Base-by-base conservation (phyloP, 768 basidiomycete species). In the Suillus brevipes region DNA sequence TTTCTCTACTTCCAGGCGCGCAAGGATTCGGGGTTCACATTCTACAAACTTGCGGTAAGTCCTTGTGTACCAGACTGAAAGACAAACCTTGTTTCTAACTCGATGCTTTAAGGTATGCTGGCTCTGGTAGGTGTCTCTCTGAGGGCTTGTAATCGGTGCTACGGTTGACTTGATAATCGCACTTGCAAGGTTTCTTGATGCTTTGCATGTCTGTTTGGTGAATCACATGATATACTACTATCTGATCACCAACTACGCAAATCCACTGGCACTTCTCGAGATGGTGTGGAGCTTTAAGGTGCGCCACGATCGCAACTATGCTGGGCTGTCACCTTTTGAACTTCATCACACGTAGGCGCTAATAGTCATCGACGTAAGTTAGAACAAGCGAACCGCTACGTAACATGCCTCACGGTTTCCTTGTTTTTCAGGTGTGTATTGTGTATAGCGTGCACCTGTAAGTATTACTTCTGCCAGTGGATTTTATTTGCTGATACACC, bases 211-310 rank as follows among this genome's bases (percentile, higher is more conserved):
- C 0, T 77, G 75, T 50, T 69, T 88, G 62, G 83, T 82, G 55
- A 78, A 78, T 58, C 87, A 88, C 69, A 81, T 86, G 66, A 77
- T 85, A 45, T 89, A 88, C 67, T 79, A 79, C 69, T 88, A 88
- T 67, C 78, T 87, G 60, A 84, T 88, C 50, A 75, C 71, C 49
- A 86, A 88, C 73, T 88, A 81, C 68, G 71, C 82, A 64, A 83
- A 84, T 67, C 81, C 82, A 3, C 7, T 73, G 20, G 80, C 85
- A 3, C 74, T 88, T 23, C 10, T 69, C 16, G 65, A 67, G 25
- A 82, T 83, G 45, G 78, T 84, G 12, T 89, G 87, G 87, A 85
- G 58, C 43, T 83, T 70, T n/a, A 13, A 28, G 25, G 28, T 34
- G 13, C 14, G 25, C 23, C 50, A 20, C 28, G 53, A 10, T 37